Conservation (phyloP, 129 eudicot genomes). For the Mikania micrantha region DNA sequence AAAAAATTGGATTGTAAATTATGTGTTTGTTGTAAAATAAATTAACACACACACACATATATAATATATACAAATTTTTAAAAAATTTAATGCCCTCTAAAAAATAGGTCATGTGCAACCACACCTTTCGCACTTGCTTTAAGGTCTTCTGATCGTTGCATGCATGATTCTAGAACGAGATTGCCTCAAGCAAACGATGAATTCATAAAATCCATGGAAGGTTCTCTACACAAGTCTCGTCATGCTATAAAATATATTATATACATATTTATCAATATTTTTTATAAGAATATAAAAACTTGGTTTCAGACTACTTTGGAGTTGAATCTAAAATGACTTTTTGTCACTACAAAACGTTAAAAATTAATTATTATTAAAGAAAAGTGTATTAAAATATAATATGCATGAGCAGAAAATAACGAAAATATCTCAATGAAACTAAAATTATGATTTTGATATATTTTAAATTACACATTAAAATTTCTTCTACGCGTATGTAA, state of each 20-base stretch:
- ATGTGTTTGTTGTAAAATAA: too few relatives aligned
- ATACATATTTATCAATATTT: neutral
- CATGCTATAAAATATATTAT: neutral
- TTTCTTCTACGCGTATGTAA: neutral
- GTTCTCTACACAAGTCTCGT: neutral
- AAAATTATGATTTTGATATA: neutral
- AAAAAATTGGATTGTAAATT: too few relatives aligned
- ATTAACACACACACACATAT: too few relatives aligned
- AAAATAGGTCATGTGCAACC: too few relatives aligned
- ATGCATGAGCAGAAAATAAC: neutral
- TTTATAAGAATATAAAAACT: neutral
- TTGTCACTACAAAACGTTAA: neutral
- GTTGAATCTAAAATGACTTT: conserved; percentile 4
- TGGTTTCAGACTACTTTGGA: conserved; percentile 20
- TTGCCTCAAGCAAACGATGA: conserved; percentile 5
- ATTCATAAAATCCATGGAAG: neutral
- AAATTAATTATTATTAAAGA: neutral
- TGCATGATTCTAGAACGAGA: conserved; percentile 6
- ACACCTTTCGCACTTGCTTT: too few relatives aligned
- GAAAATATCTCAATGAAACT: neutral
- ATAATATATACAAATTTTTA: too few relatives aligned
- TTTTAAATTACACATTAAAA: neutral
- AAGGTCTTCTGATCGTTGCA: too few relatives aligned
- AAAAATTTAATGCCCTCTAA: too few relatives aligned
- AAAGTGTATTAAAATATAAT: neutral